phyloP scores from a whole-genome alignment of 139 green algal species.

The Haematococcus lacustris region DNA sequence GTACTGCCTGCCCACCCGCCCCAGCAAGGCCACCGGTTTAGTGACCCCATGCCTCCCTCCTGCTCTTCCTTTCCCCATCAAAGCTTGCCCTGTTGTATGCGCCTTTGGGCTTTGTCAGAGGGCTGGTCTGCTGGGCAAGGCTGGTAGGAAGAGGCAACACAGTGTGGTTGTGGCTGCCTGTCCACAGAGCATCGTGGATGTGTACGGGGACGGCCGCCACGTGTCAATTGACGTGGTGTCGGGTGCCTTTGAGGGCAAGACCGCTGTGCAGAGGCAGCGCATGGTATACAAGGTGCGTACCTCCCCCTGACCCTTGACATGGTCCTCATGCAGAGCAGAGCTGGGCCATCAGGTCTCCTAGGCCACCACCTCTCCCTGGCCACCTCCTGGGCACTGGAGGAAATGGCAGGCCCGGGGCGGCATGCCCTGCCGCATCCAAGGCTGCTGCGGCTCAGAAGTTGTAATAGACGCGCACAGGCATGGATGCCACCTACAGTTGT shows the following conservation, averaged over 20 bases:
- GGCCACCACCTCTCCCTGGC: too few relatives aligned
- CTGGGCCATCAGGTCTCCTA: too few relatives aligned
- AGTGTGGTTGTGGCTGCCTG: neutral
- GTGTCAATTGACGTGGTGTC: conserved; percentile 73
- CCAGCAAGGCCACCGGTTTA: too few relatives aligned
- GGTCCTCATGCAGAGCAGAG: neutral
- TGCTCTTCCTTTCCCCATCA: neutral
- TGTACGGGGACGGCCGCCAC: conserved; percentile 73
- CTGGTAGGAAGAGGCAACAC: neutral
- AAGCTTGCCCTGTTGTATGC: too few relatives aligned
- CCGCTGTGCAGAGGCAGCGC: conserved; percentile 60
- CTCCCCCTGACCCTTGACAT: neutral
- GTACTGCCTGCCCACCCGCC: too few relatives aligned
- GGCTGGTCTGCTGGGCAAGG: neutral
- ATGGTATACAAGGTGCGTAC: conserved; percentile 79
- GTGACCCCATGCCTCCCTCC: neutral
- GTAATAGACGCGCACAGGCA: too few relatives aligned
- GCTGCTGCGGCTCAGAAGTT: too few relatives aligned
- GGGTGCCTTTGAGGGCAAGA: conserved; percentile 68
- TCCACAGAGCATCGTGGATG: conserved; percentile 1
- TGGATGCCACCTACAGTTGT: too few relatives aligned
- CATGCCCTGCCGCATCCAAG: too few relatives aligned
- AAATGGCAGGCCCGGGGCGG: too few relatives aligned
- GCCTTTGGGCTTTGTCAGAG: too few relatives aligned
- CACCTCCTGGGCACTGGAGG: too few relatives aligned